Evolutionary conservation across 768 basidiomycete species (phyloP).

Genomic region (Phaffia australis): DNA sequence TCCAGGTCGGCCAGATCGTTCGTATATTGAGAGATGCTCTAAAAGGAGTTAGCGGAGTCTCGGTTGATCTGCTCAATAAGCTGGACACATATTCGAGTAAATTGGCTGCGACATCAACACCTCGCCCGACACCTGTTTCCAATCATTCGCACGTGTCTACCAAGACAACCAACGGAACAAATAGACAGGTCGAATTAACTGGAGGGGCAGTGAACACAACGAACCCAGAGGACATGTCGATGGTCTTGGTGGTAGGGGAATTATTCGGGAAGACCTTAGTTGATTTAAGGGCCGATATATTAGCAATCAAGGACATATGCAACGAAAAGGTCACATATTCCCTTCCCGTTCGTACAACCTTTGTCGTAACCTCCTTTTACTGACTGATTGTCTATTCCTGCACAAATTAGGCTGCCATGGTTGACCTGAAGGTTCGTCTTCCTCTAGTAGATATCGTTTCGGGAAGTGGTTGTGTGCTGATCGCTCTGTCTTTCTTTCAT

Average conservation of each 20-base stretch:
- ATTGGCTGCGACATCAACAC: slow-evolving; percentile 49
- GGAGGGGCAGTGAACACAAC: slow-evolving; percentile 4
- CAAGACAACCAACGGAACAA: no score
- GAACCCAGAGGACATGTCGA: slow-evolving; percentile 61
- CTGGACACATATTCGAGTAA: slow-evolving; percentile 76
- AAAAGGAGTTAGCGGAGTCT: slow-evolving; percentile 58
- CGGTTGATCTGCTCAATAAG: slow-evolving; percentile 67
- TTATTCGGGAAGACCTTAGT: slow-evolving; percentile 64
- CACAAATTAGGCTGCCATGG: slow-evolving; percentile 57
- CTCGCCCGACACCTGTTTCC: neutral
- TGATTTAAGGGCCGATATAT: slow-evolving; percentile 62
- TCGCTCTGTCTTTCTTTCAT: slow-evolving; percentile 7
- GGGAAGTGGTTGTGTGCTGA: no score
- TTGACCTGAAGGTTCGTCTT: slow-evolving; percentile 64
- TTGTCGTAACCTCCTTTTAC: slow-evolving; percentile 27
- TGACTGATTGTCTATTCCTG: no score
- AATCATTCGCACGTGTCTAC: no score
- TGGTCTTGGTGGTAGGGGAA: slow-evolving; percentile 57
- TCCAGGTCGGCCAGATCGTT: slow-evolving; percentile 81
- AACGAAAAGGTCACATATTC: slow-evolving; percentile 57
- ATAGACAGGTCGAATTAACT: no score
- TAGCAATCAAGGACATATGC: slow-evolving; percentile 52
- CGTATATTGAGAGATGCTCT: slow-evolving; percentile 73
- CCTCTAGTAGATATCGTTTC: neutral
- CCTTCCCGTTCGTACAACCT: slow-evolving; percentile 23